A percentile compares a stretch with the other conserved stretches of the same genome.
These are phyloP conservation scores for Paramyrothecium sp. DNA, from an alignment of 2,329 filamentous ascomycete genomes.

Conservation along the genomic window DNA sequence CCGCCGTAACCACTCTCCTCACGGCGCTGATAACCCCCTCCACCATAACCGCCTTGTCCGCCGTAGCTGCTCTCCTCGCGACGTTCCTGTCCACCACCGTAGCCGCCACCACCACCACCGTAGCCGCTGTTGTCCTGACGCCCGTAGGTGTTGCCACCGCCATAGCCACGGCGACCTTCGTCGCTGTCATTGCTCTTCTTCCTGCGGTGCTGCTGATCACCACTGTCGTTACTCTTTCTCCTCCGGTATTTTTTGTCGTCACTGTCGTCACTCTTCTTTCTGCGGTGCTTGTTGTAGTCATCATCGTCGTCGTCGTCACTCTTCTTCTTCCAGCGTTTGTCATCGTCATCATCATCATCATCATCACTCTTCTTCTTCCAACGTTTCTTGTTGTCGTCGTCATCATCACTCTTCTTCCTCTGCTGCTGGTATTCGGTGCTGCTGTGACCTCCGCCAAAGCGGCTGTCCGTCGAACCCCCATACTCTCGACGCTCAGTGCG, in stretches of 20 bases:
- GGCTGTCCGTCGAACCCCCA: constrained; percentile 28
- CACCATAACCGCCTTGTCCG: constrained; percentile 6
- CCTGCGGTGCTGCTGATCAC: constrained; percentile 9
- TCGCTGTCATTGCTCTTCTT: constrained; percentile 19
- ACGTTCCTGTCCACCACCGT: constrained; percentile 16
- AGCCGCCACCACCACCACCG: constrained; percentile 12
- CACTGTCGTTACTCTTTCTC: constrained; percentile 8
- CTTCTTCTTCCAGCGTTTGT: constrained; percentile 13
- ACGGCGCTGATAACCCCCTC: constrained; percentile 17
- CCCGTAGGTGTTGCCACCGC: constrained; percentile 3
- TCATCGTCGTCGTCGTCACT: constrained; percentile 17
- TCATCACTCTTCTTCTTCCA: constrained; percentile 4
- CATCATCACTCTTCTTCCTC: constrained; percentile 3
- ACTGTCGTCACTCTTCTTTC: constrained; percentile 6
- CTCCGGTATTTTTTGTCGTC: constrained; percentile 3
- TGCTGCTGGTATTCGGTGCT: constrained; percentile 22
- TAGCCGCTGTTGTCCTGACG: constrained; percentile 8
- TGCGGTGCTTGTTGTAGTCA: constrained; percentile 8
- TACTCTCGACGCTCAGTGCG: constrained; percentile 54
- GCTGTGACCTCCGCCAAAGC: constrained; percentile 18
- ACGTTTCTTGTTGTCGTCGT: constrained; percentile 1
- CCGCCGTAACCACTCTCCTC: constrained; percentile 19
- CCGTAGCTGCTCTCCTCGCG: constrained; percentile 12
- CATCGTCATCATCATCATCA: constrained; percentile 5
- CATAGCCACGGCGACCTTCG: constrained; percentile 11